phyloP scores from a whole-genome alignment of 441 rosid species.

The Macaranga tanarius region DNA sequence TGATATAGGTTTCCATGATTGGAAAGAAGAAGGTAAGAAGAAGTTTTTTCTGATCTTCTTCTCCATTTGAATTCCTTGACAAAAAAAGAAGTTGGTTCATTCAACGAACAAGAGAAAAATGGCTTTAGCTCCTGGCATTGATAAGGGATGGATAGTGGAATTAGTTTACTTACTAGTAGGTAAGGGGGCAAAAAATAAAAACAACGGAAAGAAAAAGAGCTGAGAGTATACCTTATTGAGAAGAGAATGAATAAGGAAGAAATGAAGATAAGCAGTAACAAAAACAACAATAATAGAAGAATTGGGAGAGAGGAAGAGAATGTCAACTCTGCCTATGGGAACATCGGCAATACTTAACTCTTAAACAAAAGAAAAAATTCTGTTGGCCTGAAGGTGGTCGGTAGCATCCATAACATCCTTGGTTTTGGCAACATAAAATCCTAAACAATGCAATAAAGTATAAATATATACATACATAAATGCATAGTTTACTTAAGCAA shows the following conservation, averaged over 20 bases:
- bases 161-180: no score
- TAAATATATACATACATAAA: no score
- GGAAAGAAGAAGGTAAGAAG: slow-evolving; percentile 61
- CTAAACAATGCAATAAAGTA: slow-evolving; percentile 42
- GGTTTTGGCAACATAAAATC: slow-evolving; percentile 76
- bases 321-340: slow-evolving; percentile 45
- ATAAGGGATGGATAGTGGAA: no score
- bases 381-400: slow-evolving; percentile 37
- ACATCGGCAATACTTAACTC: slow-evolving; percentile 63
- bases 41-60: slow-evolving; percentile 35
- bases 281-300: slow-evolving; percentile 61
- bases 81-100: slow-evolving; percentile 41
- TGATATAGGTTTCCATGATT: slow-evolving; percentile 49
- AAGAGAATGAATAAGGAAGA: slow-evolving; percentile 58
- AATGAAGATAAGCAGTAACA: slow-evolving; percentile 45
- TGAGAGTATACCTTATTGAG: slow-evolving; percentile 47
- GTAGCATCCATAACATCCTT: slow-evolving; percentile 65
- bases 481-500: no score
- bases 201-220: neutral
- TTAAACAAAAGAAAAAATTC: slow-evolving; percentile 36
- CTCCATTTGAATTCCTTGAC: slow-evolving; percentile 71
- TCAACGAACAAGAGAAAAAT: slow-evolving; percentile 45
- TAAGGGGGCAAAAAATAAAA: neutral
- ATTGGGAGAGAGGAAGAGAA: slow-evolving; percentile 61
- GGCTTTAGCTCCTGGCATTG: slow-evolving; percentile 45